These are phyloP conservation scores for Trametes coccinea DNA, from an alignment of 768 basidiomycete species.

Conservation along the genomic window DNA sequence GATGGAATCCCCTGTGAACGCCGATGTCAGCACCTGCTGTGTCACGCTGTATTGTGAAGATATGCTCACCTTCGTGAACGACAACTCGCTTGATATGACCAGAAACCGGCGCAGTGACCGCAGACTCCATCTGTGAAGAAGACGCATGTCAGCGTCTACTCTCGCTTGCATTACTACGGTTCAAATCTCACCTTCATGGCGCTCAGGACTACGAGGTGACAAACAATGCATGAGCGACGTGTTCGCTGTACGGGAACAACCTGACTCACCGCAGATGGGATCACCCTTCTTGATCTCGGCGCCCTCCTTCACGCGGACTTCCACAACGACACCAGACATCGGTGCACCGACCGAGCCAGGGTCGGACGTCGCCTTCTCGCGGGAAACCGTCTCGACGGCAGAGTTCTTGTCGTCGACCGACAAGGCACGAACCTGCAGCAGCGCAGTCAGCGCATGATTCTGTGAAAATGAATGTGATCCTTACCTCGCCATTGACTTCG, in stretches of 20 bases:
- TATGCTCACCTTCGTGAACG: conserved; percentile 73
- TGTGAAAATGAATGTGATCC: conserved; percentile 6
- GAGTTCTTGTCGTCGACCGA: conserved; percentile 96
- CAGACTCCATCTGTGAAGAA: conserved; percentile 86
- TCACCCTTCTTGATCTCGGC: conserved; percentile 98
- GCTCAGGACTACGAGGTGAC: conserved; percentile 66
- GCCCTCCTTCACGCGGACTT: conserved; percentile 97
- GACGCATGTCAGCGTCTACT: conserved; percentile 25
- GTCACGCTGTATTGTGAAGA: neutral
- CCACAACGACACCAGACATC: conserved; percentile 98
- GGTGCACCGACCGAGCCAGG: conserved; percentile 97
- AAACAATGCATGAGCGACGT: conserved; percentile 14
- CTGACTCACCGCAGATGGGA: conserved; percentile 79
- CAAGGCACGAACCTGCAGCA: conserved; percentile 81
- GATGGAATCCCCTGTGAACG: conserved; percentile 78
- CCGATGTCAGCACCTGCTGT: conserved; percentile 9
- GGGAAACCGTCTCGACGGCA: conserved; percentile 90
- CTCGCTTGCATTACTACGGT: neutral
- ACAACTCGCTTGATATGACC: conserved; percentile 94
- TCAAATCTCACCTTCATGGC: conserved; percentile 84
- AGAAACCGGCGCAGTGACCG: conserved; percentile 94
- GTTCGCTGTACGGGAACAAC: neutral
- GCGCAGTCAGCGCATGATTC: neutral
- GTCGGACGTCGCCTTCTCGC: conserved; percentile 92
- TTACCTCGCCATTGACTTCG: conserved; percentile 94